These are phyloP conservation scores for Suhomyces faveliae DNA, from an alignment of 805 yeast species.

Conservation along the genomic window DNA sequence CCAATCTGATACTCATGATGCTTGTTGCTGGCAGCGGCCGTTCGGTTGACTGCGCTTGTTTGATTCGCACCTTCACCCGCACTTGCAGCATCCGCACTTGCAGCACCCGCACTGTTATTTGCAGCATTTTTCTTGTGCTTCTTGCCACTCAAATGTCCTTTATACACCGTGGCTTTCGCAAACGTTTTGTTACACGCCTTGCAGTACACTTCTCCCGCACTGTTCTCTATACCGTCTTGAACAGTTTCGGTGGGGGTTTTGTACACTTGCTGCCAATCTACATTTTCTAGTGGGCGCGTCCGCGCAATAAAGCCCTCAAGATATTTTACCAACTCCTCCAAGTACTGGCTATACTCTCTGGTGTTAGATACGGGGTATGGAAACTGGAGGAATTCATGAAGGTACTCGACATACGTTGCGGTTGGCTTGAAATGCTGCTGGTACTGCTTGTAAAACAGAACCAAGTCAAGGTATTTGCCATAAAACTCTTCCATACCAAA, in stretches of 20 bases:
- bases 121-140: conserved; percentile 59
- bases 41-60: neutral
- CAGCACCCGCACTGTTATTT: neutral
- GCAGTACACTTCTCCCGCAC: conserved; percentile 49
- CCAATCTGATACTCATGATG: conserved; percentile 4
- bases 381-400: conserved; percentile 45
- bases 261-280: conserved; percentile 9
- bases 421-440: conserved; percentile 35
- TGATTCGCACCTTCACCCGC: neutral
- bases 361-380: conserved; percentile 10
- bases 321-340: conserved; percentile 48
- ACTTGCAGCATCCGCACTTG: neutral
- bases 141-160: conserved; percentile 70
- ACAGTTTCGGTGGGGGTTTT: neutral
- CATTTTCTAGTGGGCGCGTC: conserved; percentile 20
- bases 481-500: conserved; percentile 61
- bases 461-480: conserved; percentile 65
- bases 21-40: neutral
- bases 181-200: conserved; percentile 61
- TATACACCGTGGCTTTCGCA: conserved; percentile 61
- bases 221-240: conserved; percentile 14
- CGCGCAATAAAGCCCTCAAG: conserved; percentile 47
- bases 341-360: conserved; percentile 40
- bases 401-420: conserved; percentile 49
- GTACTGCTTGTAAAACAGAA: conserved; percentile 51